Base-by-base conservation (phyloP, 2,329 filamentous ascomycete species). In the Sporothrix brasiliensis region DNA sequence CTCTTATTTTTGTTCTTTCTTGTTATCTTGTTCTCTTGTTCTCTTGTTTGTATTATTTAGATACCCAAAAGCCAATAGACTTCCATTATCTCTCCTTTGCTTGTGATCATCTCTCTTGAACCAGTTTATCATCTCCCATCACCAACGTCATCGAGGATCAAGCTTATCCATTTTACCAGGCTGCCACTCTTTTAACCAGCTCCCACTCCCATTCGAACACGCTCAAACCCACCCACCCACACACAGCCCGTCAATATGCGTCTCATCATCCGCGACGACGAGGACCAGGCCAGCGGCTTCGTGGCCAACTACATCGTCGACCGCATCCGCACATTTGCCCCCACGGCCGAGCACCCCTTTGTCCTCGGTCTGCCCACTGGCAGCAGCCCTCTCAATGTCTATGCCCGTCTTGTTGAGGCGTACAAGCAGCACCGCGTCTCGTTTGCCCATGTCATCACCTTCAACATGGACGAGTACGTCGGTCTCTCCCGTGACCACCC, bases 281-380 rank as follows among this genome's bases (percentile, higher is more conserved):
- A 87, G 72, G 80, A 83, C 69, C 80, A 83, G 69, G 89, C 89
- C 61, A 89, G 89, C 69, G 82, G 85, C 75, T 92, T 91, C 78
- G 87, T 92, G 73, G 89, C 90, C 69, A 86, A 91, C 77, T 92
- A 92, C 80, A 89, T 92, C 73, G 86, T 92, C 79, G 88, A 89
- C 75, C 87, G 90, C 73, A 92, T 92, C 82, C 88, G 88, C 75
- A 79, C 85, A 69, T 92, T 90, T 79, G 83, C 83, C 34, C 89
- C 90, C 2, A 89, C 88, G 0, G 81, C 86, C 56, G 80, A 84
- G 69, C 86, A 86, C 72, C 90, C 89, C 0, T 92, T 92, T 76
- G 89, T 92, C 0, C 85, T 92, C 49, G 91, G 91, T 61, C 83
- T 92, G 58, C 91, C 91, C 1, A 92, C 91, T 5, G 91, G 91